These are phyloP conservation scores for Yarrowia osloensis DNA, from an alignment of 805 yeast species.

Conservation along the genomic window DNA sequence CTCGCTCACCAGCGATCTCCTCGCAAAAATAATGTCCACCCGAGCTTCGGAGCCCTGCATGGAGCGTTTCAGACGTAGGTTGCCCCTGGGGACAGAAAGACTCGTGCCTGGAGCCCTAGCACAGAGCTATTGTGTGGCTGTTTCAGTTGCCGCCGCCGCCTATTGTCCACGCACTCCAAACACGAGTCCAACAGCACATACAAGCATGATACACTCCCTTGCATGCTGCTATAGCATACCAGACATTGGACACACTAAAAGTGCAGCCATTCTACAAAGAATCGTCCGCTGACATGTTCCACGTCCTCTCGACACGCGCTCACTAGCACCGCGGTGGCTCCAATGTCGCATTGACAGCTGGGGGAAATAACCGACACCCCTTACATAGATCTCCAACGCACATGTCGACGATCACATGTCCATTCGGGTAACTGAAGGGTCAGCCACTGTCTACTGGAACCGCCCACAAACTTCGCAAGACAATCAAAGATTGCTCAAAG, in stretches of 20 bases:
- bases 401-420: neutral
- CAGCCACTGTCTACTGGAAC: too few species aligned
- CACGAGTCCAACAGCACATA: too few species aligned
- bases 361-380: constrained; percentile 6
- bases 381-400: constrained; percentile 7
- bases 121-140: neutral
- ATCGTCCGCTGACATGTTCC: neutral
- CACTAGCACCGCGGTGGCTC: neutral
- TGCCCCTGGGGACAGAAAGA: neutral
- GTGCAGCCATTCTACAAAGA: too few species aligned
- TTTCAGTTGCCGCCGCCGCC: too few species aligned
- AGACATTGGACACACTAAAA: too few species aligned
- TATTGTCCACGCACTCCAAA: too few species aligned
- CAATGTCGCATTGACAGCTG: neutral
- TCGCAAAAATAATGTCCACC: too few species aligned
- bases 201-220: neutral
- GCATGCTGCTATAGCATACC: too few species aligned
- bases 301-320: too few species aligned
- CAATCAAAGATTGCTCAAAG: too few species aligned
- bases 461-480: neutral
- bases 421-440: neutral
- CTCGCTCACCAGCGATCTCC: too few species aligned
- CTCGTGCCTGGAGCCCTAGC: neutral
- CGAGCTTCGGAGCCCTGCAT: neutral
- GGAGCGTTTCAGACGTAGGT: neutral